Conservation (phyloP, 2,329 filamentous ascomycete species). For the Neopestalotiopsis sp. region DNA sequence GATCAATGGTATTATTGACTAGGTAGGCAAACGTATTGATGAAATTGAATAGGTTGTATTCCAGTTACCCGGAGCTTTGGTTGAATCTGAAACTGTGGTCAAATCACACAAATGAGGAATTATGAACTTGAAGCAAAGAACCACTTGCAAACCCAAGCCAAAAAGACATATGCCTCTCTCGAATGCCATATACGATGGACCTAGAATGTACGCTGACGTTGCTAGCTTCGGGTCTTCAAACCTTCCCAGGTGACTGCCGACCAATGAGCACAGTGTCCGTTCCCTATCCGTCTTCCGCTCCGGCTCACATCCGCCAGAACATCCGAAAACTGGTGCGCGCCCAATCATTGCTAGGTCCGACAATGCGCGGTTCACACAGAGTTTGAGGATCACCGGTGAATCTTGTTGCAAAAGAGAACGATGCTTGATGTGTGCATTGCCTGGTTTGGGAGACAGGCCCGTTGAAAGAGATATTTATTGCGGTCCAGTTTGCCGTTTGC, state of each 20-base stretch:
- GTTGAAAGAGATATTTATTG: background rate
- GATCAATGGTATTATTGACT: conserved; percentile 3
- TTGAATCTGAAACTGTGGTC: background rate
- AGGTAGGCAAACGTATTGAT: background rate
- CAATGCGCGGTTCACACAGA: background rate
- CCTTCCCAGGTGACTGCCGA: background rate
- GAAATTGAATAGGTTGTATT: background rate
- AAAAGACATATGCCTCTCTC: background rate
- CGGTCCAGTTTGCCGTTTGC: background rate
- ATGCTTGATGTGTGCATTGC: too few relatives aligned
- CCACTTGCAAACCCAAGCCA: background rate
- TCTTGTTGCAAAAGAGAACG: background rate
- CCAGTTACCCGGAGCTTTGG: background rate
- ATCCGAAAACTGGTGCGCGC: conserved; percentile 7
- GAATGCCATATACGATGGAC: background rate
- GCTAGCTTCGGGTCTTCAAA: conserved; percentile 8
- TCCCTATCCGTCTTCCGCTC: conserved; percentile 17
- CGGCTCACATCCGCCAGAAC: conserved; percentile 12
- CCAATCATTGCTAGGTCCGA: conserved; percentile 8
- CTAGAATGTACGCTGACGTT: conserved; percentile 15
- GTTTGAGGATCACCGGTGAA: background rate
- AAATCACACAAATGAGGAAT: background rate
- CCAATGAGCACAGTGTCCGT: conserved; percentile 17
- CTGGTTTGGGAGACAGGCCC: background rate
- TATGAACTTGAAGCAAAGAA: background rate